Conservation (phyloP, 768 basidiomycete species). For the Pholiota microspora region DNA sequence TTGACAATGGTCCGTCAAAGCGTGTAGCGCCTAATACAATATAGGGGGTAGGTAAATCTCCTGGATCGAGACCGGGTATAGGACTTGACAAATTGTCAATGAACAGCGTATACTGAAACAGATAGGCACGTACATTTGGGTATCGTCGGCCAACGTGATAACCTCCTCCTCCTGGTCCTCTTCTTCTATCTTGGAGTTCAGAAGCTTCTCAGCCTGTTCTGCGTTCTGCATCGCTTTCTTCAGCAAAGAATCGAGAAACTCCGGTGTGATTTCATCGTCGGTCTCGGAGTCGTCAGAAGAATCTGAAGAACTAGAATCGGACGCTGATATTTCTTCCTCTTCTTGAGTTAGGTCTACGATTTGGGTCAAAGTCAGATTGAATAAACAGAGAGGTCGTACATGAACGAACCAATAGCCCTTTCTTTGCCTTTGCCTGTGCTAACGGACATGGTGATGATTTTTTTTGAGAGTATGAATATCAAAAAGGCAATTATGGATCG, state of each 20-base stretch:
- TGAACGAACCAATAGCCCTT: slow-evolving; percentile 33
- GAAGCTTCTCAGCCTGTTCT: slow-evolving; percentile 27
- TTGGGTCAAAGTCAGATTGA: background rate
- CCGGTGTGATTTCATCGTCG: slow-evolving; percentile 51
- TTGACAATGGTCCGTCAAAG: slow-evolving; percentile 40
- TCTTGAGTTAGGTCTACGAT: slow-evolving; percentile 15
- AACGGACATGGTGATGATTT: slow-evolving; percentile 17
- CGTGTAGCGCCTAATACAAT: slow-evolving; percentile 49
- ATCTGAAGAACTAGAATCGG: slow-evolving; percentile 36
- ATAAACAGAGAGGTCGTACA: background rate
- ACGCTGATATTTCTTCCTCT: slow-evolving; percentile 11
- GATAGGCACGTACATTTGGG: slow-evolving; percentile 35
- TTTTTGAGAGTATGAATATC: slow-evolving; percentile 9
- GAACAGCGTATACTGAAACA: no score
- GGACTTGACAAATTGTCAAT: no score
- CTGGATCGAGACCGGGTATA: slow-evolving; percentile 66
- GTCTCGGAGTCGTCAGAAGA: slow-evolving; percentile 36
- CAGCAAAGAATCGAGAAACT: slow-evolving; percentile 62
- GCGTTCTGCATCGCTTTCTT: slow-evolving; percentile 59
- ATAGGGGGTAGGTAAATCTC: slow-evolving; percentile 61
- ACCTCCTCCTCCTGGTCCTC: slow-evolving; percentile 47
- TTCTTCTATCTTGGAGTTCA: slow-evolving; percentile 15
- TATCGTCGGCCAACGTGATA: slow-evolving; percentile 42
- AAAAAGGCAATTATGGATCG: slow-evolving; percentile 14
- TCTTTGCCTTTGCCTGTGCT: slow-evolving; percentile 43